Evolutionary conservation across 1,284 basidiomycete species (phyloP), one percentile per base, ranked within the genome.

Genomic region (Ustilago nuda): DNA sequence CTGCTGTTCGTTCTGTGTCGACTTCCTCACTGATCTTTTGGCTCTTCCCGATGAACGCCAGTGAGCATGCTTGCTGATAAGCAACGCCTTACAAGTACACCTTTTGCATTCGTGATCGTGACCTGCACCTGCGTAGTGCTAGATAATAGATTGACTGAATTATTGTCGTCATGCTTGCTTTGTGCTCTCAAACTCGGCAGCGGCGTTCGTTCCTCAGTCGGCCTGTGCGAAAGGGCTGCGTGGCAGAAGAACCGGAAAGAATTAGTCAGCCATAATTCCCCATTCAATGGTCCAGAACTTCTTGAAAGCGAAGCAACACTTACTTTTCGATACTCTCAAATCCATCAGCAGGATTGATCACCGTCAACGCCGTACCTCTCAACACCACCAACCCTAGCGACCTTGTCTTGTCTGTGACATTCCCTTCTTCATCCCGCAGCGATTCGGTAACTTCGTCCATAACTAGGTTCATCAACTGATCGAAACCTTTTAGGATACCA

Each of bases 381-480:
- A 85, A 61, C 12, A 85, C 82, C 4, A 83, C 82, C 33, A 85
- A 68, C 6, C 84, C 84, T n/a, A 85, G 62, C 4, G 68, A 48
- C 2, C 84, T 73, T 37, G 70, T 78, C 75, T 83, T 68, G 27
- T 71, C 77, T 2, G 75, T 83, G 2, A 71, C 59, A 13, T 82
- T 63, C 2, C 82, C 82, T 48, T 72, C 76, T 1, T 81, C 77
- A 32, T 84, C 82, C 13, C 79, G 59, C 8, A 94, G 64, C 30
- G 90, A 88, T 86, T 95, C 94, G 80, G 91, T 89, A 5, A 95
- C 93, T 64, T 95, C 92, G 86, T 95, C 94, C 62, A 96, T 90
- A 56, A 96, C 96, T 63, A 99, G 91, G 87, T 99, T 99, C 81
- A 99, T 90, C 50, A 99, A 89, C 83, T 98, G 95, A 87, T 99